Base-by-base conservation (phyloP, 2,329 filamentous ascomycete species). In the Colletotrichum sp. region DNA sequence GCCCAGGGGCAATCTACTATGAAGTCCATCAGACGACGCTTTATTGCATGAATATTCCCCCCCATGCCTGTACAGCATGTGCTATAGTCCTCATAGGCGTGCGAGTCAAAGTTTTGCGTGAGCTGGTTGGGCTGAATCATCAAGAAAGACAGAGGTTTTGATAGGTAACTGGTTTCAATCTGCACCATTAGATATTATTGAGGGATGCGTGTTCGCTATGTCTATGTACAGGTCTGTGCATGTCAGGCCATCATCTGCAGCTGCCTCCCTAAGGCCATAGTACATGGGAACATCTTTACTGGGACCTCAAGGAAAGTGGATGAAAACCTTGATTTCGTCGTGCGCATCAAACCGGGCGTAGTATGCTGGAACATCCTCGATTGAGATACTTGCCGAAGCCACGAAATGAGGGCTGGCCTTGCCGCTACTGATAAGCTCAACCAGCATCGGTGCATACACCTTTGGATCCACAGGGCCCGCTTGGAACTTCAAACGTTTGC, bases 351-450 rank as follows among this genome's bases (percentile, higher is more conserved):
- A 83, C 9, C 80, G 77, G 19, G 63, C 67, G 61, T 83, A 83
- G 4, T 77, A 79, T 55, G 80, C 74, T 32, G 29, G 27, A 5
- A 29, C 59, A 62, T 62, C 59, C 59, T 62, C 29, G 19, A 62
- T 62, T 5, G 78, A 76, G 11, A 82, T 78, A 29, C 79, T 78
- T 36, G 72, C 72, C 36, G 75, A 78, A 4, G 82, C 76, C 27
- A 83, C 77, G 55, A 83, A 83, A 7, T 80, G 77, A 8, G 81
- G 81, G 19, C 77, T 70, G 3, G 81, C 81, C 19, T 78, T 66
- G 1, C 80, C 80, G 4, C 64, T 75, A 19, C 76, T 71, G 25
- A 80, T 69, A 62, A 84, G 72, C 3, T 77, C 44, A 2, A 78
- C 76, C 34, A 65, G 76, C 3, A 76, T 22, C 16, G 79, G 66